These are phyloP conservation scores for Eragrostis curvula DNA, from an alignment of 176 grass and related monocot species.

Conservation along the genomic window DNA sequence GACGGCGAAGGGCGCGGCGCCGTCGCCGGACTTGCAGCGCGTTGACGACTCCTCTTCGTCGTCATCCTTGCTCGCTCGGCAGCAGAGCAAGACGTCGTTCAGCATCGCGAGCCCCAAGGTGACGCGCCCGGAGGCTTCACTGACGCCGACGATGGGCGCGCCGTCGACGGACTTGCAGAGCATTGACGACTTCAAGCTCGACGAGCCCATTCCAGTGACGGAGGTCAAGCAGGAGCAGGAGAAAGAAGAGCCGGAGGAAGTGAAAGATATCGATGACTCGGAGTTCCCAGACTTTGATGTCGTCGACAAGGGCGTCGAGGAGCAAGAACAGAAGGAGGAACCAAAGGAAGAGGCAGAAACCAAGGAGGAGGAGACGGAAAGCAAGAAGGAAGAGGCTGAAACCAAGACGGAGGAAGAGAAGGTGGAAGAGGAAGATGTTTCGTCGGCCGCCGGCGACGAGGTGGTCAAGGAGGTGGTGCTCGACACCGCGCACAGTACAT, in stretches of 20 bases:
- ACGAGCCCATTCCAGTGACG: slow-evolving; percentile 49
- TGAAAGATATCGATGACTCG: slow-evolving; percentile 52
- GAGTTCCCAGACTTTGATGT: slow-evolving; percentile 90
- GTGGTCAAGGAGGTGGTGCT: slow-evolving; percentile 91
- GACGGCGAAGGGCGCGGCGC: slow-evolving; percentile 41
- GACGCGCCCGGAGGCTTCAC: slow-evolving; percentile 40
- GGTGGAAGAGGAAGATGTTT: slow-evolving; percentile 27
- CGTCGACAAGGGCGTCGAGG: slow-evolving; percentile 85
- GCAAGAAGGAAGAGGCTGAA: slow-evolving; percentile 16
- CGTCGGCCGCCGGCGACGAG: slow-evolving; percentile 53
- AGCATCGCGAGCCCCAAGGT: slow-evolving; percentile 83
- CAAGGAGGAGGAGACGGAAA: slow-evolving; percentile 5
- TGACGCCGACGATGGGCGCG: slow-evolving; percentile 46
- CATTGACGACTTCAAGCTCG: slow-evolving; percentile 94
- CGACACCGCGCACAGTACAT: slow-evolving; percentile 65
- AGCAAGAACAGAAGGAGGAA: slow-evolving; percentile 53
- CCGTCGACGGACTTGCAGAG: slow-evolving; percentile 34
- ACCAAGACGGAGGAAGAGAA: slow-evolving; percentile 19
- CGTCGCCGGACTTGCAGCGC: slow-evolving; percentile 31
- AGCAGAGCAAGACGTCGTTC: slow-evolving; percentile 85
- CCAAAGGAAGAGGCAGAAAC: neutral
- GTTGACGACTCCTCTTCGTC: slow-evolving; percentile 70
- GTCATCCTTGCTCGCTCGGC: slow-evolving; percentile 57
- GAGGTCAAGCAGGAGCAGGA: slow-evolving; percentile 37
- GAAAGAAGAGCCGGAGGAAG: slow-evolving; percentile 29